These are phyloP conservation scores for Aspergillus unguis DNA, from an alignment of 2,329 filamentous ascomycete genomes.

Conservation along the genomic window DNA sequence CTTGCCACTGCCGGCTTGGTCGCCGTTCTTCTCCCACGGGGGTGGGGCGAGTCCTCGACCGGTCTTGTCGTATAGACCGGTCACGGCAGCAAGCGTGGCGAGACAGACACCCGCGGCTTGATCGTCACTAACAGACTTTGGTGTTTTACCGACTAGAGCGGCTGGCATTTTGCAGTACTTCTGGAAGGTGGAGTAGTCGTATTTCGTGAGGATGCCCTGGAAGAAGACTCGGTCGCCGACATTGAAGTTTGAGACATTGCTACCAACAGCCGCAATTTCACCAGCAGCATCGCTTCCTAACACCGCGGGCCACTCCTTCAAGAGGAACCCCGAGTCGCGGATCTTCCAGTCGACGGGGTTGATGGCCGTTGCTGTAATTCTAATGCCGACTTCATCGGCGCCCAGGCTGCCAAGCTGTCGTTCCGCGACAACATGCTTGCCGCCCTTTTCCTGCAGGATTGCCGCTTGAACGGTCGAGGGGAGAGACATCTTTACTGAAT, in stretches of 20 bases:
- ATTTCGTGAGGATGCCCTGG: slow-evolving; percentile 32
- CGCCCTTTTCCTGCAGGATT: slow-evolving; percentile 9
- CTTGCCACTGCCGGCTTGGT: slow-evolving; percentile 19
- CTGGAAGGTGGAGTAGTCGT: slow-evolving; percentile 35
- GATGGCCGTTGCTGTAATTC: slow-evolving; percentile 19
- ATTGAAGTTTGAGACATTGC: slow-evolving; percentile 18
- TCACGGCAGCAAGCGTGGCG: slow-evolving; percentile 16
- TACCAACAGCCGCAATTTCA: slow-evolving; percentile 16
- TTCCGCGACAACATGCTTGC: slow-evolving; percentile 14
- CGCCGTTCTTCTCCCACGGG: slow-evolving; percentile 28
- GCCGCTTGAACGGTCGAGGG: slow-evolving; percentile 15
- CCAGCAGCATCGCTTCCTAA: slow-evolving; percentile 24
- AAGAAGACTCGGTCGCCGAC: slow-evolving; percentile 34
- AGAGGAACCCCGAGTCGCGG: slow-evolving; percentile 26
- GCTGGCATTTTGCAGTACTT: slow-evolving; percentile 37
- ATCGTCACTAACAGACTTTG: slow-evolving; percentile 28
- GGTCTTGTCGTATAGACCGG: slow-evolving; percentile 17
- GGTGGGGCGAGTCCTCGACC: slow-evolving; percentile 24
- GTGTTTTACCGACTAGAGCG: slow-evolving; percentile 31
- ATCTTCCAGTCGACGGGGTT: slow-evolving; percentile 30
- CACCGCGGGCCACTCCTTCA: slow-evolving; percentile 13
- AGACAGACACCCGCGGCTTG: slow-evolving; percentile 29
- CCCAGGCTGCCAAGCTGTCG: slow-evolving; percentile 20
- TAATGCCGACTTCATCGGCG: slow-evolving; percentile 13
- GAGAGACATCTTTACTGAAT: background rate